Evolutionary conservation across 1,139 yeast species (phyloP).

Genomic region (Nadsonia commutata): DNA sequence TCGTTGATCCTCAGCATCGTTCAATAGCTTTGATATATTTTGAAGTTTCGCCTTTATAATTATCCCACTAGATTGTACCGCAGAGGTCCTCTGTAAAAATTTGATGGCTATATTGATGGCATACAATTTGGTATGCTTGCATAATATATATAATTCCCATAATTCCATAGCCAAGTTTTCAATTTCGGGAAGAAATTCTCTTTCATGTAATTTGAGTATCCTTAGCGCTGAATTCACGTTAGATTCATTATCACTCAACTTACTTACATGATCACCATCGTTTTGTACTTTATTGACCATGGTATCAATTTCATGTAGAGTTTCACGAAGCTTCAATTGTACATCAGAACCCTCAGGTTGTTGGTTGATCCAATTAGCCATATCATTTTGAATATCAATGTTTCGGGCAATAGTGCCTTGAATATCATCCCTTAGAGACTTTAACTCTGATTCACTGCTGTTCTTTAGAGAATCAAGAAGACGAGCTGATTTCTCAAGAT

Average conservation of each 20-base stretch:
- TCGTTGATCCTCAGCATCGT: not conserved
- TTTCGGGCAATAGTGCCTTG: not conserved
- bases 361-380: not conserved
- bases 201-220: not conserved
- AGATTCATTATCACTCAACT: not conserved
- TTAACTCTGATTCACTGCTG: not conserved
- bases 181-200: not conserved
- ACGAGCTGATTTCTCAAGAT: not conserved
- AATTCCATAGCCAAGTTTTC: not conserved
- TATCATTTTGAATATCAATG: not conserved
- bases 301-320: not conserved
- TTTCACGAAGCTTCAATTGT: not conserved
- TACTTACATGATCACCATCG: not conserved
- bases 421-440: not conserved
- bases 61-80: not conserved
- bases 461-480: not conserved
- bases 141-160: not conserved
- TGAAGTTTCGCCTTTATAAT: not conserved
- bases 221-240: not conserved
- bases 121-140: not conserved
- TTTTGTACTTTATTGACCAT: not conserved
- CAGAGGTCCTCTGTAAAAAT: not conserved
- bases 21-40: not conserved
- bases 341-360: not conserved
- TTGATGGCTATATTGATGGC: not conserved